Base-by-base conservation (phyloP, 768 basidiomycete genomes). In the Hygrophorus russula region DNA sequence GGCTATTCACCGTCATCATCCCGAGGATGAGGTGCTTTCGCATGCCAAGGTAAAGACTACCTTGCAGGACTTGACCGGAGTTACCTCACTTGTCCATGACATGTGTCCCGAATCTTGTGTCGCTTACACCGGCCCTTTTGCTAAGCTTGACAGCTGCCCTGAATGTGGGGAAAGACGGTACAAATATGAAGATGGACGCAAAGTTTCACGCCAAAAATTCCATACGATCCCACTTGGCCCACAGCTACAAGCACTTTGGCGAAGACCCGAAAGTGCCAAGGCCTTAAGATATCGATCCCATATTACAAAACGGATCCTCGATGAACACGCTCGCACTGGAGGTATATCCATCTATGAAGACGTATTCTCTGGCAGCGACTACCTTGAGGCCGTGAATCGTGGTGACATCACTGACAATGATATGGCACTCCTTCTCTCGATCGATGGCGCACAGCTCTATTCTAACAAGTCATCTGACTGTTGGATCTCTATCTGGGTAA, bases 31-130 rank as follows among this genome's bases (percentile, higher is more conserved):
- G 0, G 42, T 67, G 5, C 54, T 62, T 2, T 61, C 62, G 0
- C 54, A 60, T 39, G 42, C 66, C 20, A 32, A 29, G 12, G 52
- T 61, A 28, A 62, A 63, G 36, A 53, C 50, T 10, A 38, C 47
- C 1, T 47, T 68, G 5, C 42, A 49, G 0, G 43, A 56, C 0
- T 42, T 63, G 15, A 68, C 51, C 20, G 65, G 71, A 0, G 51
- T 74, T 5, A 46, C 57, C 9, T 45, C 63, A 0, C 38, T 71
- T 1, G 9, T 40, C 0, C 41, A 60, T 5, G 59, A 72, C 42
- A 73, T 73, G 67, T 74, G 70, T 33, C 47, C 56, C 0, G 59
- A 69, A 4, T 59, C 62, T 0, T 73, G 71, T 46, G 27, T 59
- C 14, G 64, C 62, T 0, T 74, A 56, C 42, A 68, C 63, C 0